Conservation (phyloP, 306 rosid genomes). For the Nissolia schottii region DNA sequence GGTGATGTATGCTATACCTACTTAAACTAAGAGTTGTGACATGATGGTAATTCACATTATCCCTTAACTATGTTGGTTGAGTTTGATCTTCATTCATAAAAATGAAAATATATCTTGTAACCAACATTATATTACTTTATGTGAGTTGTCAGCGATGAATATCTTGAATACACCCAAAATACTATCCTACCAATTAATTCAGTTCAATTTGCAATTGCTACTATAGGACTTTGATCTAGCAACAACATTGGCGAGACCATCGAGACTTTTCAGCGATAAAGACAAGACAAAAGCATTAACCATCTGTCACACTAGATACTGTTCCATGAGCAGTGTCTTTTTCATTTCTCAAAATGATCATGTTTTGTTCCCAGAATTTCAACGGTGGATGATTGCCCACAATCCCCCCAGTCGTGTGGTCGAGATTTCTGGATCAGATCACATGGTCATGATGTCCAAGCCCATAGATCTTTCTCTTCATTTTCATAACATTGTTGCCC, state of each 20-base stretch:
- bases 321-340: constrained; percentile 32
- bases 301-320: constrained; percentile 10
- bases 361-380: not conserved
- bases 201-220: not conserved
- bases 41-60: too few relatives aligned
- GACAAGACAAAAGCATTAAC: constrained; percentile 20
- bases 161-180: too few relatives aligned
- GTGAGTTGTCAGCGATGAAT: too few relatives aligned
- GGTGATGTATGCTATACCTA: too few relatives aligned
- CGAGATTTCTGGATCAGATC: constrained; percentile 34
- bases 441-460: constrained; percentile 44
- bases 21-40: too few relatives aligned
- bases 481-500: constrained; percentile 14
- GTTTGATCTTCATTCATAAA: too few relatives aligned
- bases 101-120: too few relatives aligned
- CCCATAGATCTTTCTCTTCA: constrained; percentile 25
- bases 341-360: constrained; percentile 24
- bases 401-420: constrained; percentile 33
- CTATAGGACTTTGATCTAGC: constrained; percentile 29
- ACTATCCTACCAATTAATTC: too few relatives aligned
- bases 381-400: constrained; percentile 33
- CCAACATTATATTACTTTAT: too few relatives aligned
- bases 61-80: too few relatives aligned
- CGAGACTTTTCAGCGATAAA: constrained; percentile 16
- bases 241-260: constrained; percentile 31